Percentiles rank a stretch among this genome's conserved stretches.
phyloP scores from a whole-genome alignment of 148 eudicot genomes.

The Rhododendron molle region DNA sequence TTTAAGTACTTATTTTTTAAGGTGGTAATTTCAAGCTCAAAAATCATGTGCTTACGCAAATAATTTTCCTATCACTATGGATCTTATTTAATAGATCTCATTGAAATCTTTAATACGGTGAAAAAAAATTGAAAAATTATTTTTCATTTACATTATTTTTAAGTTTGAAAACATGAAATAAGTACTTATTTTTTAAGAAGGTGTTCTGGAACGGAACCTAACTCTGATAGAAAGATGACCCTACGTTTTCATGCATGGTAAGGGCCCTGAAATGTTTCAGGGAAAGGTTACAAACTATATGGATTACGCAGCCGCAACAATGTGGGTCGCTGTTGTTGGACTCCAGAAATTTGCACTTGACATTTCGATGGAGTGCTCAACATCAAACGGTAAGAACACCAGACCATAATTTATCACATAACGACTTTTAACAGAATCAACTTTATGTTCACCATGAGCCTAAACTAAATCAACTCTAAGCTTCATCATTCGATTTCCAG shows the following conservation, averaged over 20 bases:
- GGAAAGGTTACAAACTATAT: conserved; percentile 68
- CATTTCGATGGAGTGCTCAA: conserved; percentile 52
- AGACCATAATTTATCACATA: background rate
- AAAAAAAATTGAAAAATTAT: no score
- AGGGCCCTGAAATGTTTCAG: conserved; percentile 50
- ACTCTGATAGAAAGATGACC: conserved; percentile 26
- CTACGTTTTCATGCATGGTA: conserved; percentile 28
- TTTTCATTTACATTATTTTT: no score
- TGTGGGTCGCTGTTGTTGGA: conserved; percentile 52
- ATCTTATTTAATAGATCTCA: no score
- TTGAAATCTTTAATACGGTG: no score
- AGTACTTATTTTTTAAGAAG: no score
- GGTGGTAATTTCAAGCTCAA: no score
- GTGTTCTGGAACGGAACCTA: no score
- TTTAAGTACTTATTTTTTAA: no score
- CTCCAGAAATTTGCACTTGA: conserved; percentile 62
- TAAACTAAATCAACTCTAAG: background rate
- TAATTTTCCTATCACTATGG: no score
- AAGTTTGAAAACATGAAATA: no score
- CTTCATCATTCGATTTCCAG: background rate
- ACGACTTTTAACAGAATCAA: background rate
- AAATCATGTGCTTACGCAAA: no score
- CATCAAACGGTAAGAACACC: conserved; percentile 30
- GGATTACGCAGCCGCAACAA: conserved; percentile 33
- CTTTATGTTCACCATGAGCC: background rate